phyloP scores from a whole-genome alignment of 1,284 basidiomycete genomes.

The Wolfiporia cocos region DNA sequence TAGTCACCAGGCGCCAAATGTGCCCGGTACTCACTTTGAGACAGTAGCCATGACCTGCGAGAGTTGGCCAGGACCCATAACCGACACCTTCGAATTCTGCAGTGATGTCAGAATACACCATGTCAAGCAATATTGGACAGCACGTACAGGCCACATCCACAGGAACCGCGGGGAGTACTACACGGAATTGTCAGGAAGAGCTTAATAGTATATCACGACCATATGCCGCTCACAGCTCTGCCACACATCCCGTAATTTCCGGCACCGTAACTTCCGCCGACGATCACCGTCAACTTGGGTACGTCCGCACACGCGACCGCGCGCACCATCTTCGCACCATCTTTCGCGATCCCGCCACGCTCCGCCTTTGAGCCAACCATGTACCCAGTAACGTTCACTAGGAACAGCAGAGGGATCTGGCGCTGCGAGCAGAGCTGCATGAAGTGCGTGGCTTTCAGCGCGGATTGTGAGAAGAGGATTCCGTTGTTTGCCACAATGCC shows the following conservation, averaged over 20 bases:
- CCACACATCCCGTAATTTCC: constrained; percentile 95
- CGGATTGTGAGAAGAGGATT: constrained; percentile 90
- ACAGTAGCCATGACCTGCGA: constrained; percentile 91
- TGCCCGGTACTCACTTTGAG: constrained; percentile 55
- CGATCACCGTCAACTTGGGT: constrained; percentile 89
- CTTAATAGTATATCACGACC: constrained; percentile 1
- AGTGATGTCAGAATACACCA: neutral
- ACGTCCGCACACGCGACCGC: constrained; percentile 94
- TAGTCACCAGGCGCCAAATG: no score
- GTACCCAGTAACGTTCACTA: constrained; percentile 92
- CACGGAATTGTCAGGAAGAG: constrained; percentile 6
- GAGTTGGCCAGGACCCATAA: constrained; percentile 93
- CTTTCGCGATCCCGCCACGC: constrained; percentile 93
- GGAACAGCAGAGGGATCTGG: constrained; percentile 84
- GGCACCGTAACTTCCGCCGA: constrained; percentile 94
- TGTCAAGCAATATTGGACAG: neutral
- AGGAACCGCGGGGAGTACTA: constrained; percentile 91
- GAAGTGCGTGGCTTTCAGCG: constrained; percentile 92
- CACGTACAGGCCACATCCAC: constrained; percentile 93
- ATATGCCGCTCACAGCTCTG: constrained; percentile 56
- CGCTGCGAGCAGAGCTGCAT: constrained; percentile 93
- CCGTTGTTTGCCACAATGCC: constrained; percentile 94
- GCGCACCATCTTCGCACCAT: constrained; percentile 97
- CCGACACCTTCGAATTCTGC: constrained; percentile 90
- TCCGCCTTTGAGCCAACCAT: constrained; percentile 96